Percentiles rank a stretch among this genome's conserved stretches.
Evolutionary conservation across 1,139 yeast genomes (phyloP).

Genomic region (Pichia sp.): DNA sequence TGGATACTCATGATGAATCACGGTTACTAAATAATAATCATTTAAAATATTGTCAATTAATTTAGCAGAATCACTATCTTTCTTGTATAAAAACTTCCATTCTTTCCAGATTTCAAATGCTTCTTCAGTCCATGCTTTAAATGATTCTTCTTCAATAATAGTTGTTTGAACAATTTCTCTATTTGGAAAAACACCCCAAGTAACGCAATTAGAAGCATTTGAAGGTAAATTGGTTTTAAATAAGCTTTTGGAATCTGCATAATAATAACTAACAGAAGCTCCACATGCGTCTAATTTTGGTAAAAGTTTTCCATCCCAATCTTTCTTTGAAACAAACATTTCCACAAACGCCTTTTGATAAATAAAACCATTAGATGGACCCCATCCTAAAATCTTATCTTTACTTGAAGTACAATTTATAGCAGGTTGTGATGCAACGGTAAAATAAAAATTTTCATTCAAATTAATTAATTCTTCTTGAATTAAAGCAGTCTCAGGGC

Average conservation of each 20-base stretch:
- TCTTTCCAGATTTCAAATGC: slow-evolving; percentile 87
- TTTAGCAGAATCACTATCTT: slow-evolving; percentile 46
- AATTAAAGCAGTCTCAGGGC: slow-evolving; percentile 85
- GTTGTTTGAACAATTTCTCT: slow-evolving; percentile 85
- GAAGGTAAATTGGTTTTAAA: slow-evolving; percentile 55
- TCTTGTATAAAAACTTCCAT: slow-evolving; percentile 80
- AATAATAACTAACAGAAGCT: slow-evolving; percentile 56
- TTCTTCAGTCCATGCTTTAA: slow-evolving; percentile 90
- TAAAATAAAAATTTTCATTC: slow-evolving; percentile 71
- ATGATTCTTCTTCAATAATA: slow-evolving; percentile 79
- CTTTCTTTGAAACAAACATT: slow-evolving; percentile 64
- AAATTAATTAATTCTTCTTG: slow-evolving; percentile 83
- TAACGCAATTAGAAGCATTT: slow-evolving; percentile 63
- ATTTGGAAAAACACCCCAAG: slow-evolving; percentile 95
- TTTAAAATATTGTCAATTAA: slow-evolving; percentile 57
- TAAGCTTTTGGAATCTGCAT: slow-evolving; percentile 55
- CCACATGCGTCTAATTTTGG: slow-evolving; percentile 45
- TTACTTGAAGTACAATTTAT: slow-evolving; percentile 68
- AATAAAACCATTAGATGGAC: slow-evolving; percentile 82
- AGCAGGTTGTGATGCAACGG: slow-evolving; percentile 95
- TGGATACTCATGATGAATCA: slow-evolving; percentile 79
- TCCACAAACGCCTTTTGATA: slow-evolving; percentile 94
- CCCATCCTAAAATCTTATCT: slow-evolving; percentile 94
- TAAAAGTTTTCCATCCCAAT: slow-evolving; percentile 55
- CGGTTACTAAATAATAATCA: slow-evolving; percentile 68